A percentile compares a stretch with the other conserved stretches of the same genome.
Conservation (phyloP, 1,284 basidiomycete species). For the Cutaneotrichosporon sp. region DNA sequence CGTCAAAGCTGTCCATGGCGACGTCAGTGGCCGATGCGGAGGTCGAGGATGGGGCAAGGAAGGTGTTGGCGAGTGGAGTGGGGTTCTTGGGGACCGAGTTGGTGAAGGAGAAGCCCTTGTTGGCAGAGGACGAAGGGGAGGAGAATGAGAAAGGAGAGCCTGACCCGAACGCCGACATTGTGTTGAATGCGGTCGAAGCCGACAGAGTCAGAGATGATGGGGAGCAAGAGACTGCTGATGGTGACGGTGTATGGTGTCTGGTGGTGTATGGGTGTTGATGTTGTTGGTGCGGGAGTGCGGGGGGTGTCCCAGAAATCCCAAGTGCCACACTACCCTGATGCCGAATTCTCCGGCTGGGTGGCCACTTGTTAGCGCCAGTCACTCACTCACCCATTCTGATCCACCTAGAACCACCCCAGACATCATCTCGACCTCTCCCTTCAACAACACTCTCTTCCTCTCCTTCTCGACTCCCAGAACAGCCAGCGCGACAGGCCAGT, state of each 20-base stretch:
- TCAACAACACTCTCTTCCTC: neutral
- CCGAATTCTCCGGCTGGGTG: slow-evolving; percentile 2
- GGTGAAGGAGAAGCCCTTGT: slow-evolving; percentile 15
- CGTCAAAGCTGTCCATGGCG: slow-evolving; percentile 8
- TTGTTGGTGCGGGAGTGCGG: neutral
- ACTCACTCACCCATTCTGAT: too few relatives aligned
- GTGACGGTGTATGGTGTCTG: neutral
- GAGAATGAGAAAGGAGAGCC: slow-evolving; percentile 13
- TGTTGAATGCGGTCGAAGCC: neutral
- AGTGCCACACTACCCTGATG: slow-evolving; percentile 6
- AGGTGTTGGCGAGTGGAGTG: slow-evolving; percentile 23
- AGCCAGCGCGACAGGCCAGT: neutral
- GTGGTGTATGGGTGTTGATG: slow-evolving; percentile 2
- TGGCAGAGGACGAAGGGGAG: slow-evolving; percentile 9
- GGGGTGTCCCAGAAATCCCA: neutral
- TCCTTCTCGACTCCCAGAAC: neutral
- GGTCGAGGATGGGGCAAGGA: slow-evolving; percentile 7
- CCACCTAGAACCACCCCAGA: neutral
- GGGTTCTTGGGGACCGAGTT: slow-evolving; percentile 19
- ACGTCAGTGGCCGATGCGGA: slow-evolving; percentile 5
- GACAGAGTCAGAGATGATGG: neutral
- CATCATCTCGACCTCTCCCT: neutral
- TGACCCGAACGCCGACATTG: slow-evolving; percentile 12
- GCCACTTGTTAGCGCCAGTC: neutral
- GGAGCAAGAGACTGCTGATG: neutral